These are phyloP conservation scores for Scytalidium sp. DNA, from an alignment of 2,329 filamentous ascomycete genomes.

Conservation along the genomic window DNA sequence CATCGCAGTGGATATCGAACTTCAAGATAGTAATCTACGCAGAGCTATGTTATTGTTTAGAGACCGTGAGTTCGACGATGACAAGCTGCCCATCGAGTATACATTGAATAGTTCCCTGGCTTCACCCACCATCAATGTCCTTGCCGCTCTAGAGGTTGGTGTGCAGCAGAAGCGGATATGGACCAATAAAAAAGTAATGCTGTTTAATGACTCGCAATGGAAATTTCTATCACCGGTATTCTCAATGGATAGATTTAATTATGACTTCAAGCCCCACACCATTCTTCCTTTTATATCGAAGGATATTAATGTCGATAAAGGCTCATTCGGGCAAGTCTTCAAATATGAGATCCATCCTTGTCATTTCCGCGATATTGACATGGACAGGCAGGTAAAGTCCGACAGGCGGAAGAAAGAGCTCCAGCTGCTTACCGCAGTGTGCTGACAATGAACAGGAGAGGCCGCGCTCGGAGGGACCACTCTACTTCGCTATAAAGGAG, in stretches of 20 bases:
- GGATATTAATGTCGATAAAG: neutral
- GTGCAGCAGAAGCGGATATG: neutral
- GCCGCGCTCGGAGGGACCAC: too few species aligned
- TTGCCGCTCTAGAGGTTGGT: too few species aligned
- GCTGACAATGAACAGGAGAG: too few species aligned
- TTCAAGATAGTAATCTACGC: neutral
- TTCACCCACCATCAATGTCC: too few species aligned
- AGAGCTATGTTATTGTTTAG: neutral
- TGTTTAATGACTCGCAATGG: constrained; percentile 4
- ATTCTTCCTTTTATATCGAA: constrained; percentile 1
- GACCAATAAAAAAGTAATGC: neutral
- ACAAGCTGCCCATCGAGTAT: neutral
- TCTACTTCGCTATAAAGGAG: neutral
- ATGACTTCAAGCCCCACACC: neutral
- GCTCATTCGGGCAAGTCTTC: neutral
- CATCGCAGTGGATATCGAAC: neutral
- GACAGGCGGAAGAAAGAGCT: too few species aligned
- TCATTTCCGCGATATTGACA: neutral
- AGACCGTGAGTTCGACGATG: neutral
- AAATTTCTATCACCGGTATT: constrained; percentile 2
- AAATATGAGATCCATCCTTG: neutral
- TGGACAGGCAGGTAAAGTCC: too few species aligned
- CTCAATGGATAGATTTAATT: neutral
- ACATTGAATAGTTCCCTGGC: neutral
- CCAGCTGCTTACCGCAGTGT: too few species aligned